These are phyloP conservation scores for Ogataea degrootiae DNA, from an alignment of 805 yeast genomes.

Conservation along the genomic window DNA sequence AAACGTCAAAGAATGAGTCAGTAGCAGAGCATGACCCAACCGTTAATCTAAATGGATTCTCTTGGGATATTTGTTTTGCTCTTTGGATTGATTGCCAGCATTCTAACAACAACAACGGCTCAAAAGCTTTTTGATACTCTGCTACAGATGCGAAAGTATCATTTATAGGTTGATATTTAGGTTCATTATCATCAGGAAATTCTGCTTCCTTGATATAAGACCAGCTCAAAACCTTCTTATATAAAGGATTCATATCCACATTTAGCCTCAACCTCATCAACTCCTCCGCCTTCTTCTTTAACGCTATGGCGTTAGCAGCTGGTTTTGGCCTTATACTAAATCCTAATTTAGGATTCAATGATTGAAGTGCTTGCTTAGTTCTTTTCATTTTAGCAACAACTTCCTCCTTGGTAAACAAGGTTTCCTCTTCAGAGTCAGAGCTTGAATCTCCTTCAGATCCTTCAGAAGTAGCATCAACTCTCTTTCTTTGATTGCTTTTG, in stretches of 20 bases:
- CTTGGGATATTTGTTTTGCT: conserved; percentile 57
- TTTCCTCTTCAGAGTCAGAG: conserved; percentile 37
- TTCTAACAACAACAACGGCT: conserved; percentile 80
- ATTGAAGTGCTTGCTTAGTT: conserved; percentile 22
- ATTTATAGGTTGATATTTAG: conserved; percentile 42
- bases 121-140: conserved; percentile 68
- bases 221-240: conserved; percentile 70
- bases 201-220: conserved; percentile 53
- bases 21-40: conserved; percentile 79
- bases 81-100: conserved; percentile 89
- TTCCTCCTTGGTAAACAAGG: conserved; percentile 37
- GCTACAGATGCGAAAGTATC: conserved; percentile 50
- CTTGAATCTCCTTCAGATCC: conserved; percentile 21
- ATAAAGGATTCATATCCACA: conserved; percentile 73
- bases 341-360: conserved; percentile 21
- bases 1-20: conserved; percentile 84
- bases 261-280: conserved; percentile 74
- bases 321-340: conserved; percentile 6
- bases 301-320: conserved; percentile 32
- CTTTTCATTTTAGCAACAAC: conserved; percentile 26
- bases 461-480: conserved; percentile 2
- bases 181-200: conserved; percentile 47
- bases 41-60: conserved; percentile 57
- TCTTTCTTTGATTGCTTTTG: conserved; percentile 17
- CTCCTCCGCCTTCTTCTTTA: conserved; percentile 58